Evolutionary conservation across 2,329 filamentous ascomycete genomes (phyloP).

Genomic region (Fusarium dimerum): DNA sequence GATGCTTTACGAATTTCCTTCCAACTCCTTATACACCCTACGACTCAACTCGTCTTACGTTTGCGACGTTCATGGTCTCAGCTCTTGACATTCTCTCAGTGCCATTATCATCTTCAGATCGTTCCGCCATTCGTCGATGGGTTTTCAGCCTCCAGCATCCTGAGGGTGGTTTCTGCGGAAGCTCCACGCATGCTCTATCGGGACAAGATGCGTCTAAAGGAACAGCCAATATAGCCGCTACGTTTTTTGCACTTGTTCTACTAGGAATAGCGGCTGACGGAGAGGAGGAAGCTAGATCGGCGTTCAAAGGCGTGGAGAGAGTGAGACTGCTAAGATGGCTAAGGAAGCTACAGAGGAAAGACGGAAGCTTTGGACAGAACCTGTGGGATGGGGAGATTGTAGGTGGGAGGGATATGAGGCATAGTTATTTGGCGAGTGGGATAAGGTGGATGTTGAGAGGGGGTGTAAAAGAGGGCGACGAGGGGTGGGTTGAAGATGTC

Average conservation of each 20-base stretch:
- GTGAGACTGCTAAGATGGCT: conserved; percentile 73
- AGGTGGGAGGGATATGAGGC: conserved; percentile 82
- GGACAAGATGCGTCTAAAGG: conserved; percentile 47
- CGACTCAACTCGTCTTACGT: conserved; percentile 86
- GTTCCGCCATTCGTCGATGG: conserved; percentile 64
- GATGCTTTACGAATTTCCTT: conserved; percentile 79
- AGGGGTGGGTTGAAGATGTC: conserved; percentile 68
- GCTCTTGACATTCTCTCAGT: conserved; percentile 78
- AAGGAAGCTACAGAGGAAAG: conserved; percentile 69
- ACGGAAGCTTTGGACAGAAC: conserved; percentile 92
- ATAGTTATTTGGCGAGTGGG: conserved; percentile 81
- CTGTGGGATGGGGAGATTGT: conserved; percentile 61
- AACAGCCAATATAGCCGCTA: conserved; percentile 76
- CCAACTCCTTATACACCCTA: conserved; percentile 82
- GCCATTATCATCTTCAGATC: conserved; percentile 50
- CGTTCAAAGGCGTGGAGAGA: conserved; percentile 67
- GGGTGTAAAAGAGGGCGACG: conserved; percentile 48
- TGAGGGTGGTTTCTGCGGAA: conserved; percentile 84
- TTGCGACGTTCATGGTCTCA: conserved; percentile 86
- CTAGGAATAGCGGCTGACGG: conserved; percentile 56
- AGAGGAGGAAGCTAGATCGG: conserved; percentile 40
- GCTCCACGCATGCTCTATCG: conserved; percentile 61
- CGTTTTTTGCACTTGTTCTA: conserved; percentile 81
- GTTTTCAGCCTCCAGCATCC: conserved; percentile 85
- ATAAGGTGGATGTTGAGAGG: conserved; percentile 82